phyloP scores from a whole-genome alignment of 2,329 filamentous ascomycete species.

The Xylariaceae sp. region DNA sequence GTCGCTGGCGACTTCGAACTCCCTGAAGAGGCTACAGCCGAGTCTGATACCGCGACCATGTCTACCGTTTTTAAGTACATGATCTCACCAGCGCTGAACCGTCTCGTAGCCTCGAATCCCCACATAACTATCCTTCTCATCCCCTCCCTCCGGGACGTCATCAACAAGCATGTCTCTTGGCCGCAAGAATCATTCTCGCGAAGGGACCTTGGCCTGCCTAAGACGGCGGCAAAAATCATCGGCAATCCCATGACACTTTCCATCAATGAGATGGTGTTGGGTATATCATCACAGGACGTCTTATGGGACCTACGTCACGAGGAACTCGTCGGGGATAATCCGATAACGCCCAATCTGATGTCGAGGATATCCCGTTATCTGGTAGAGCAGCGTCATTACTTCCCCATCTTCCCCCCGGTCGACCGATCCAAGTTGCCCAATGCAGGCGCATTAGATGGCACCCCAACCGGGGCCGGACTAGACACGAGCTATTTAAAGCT shows the following conservation, averaged over 20 bases:
- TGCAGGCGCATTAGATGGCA: constrained; percentile 55
- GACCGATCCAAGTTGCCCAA: constrained; percentile 64
- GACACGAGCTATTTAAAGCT: constrained; percentile 83
- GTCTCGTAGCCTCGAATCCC: constrained; percentile 66
- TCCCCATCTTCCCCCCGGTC: constrained; percentile 79
- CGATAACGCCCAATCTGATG: constrained; percentile 57
- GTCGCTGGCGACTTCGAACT: constrained; percentile 76
- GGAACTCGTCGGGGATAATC: constrained; percentile 59
- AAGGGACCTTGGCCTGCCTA: constrained; percentile 74
- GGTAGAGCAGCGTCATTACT: constrained; percentile 87
- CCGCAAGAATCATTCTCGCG: constrained; percentile 55
- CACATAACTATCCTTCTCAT: constrained; percentile 74
- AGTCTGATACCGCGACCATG: constrained; percentile 77
- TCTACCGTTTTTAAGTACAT: constrained; percentile 77
- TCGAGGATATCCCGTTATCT: constrained; percentile 71
- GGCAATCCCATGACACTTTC: constrained; percentile 88
- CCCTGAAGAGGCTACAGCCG: constrained; percentile 56
- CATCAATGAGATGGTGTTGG: constrained; percentile 81
- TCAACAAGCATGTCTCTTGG: constrained; percentile 67
- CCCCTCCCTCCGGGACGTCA: constrained; percentile 68
- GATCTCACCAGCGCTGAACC: constrained; percentile 68
- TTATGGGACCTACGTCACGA: constrained; percentile 77
- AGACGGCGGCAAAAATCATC: constrained; percentile 64
- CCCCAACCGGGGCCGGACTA: constrained; percentile 70
- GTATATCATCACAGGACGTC: constrained; percentile 77